phyloP scores from a whole-genome alignment of 2,329 filamentous ascomycete genomes.

The Mariannaea sp. region DNA sequence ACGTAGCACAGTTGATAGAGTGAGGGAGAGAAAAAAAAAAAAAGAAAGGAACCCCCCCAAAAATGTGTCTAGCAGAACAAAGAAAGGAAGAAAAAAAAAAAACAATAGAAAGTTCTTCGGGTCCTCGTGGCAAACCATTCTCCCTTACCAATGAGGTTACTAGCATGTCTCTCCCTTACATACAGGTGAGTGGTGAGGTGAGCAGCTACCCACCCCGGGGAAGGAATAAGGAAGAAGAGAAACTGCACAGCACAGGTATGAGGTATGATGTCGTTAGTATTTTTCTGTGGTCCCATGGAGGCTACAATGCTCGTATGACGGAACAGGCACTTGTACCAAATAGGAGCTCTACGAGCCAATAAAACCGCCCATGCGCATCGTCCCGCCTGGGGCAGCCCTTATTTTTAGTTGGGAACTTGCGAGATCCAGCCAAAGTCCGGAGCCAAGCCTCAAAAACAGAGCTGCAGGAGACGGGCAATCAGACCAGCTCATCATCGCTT shows the following conservation, averaged over 20 bases:
- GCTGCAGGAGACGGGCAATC: neutral
- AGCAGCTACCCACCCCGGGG: too few relatives aligned
- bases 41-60: too few relatives aligned
- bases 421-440: slow-evolving; percentile 23
- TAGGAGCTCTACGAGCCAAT: slow-evolving; percentile 28
- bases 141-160: neutral
- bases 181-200: too few relatives aligned
- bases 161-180: neutral
- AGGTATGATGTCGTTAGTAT: slow-evolving; percentile 22
- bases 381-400: slow-evolving; percentile 20
- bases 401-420: slow-evolving; percentile 30
- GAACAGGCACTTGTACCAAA: slow-evolving; percentile 31
- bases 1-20: neutral
- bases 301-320: slow-evolving; percentile 31
- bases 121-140: slow-evolving; percentile 18
- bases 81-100: neutral
- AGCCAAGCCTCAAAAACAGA: neutral
- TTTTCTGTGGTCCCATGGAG: slow-evolving; percentile 1
- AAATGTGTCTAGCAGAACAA: too few relatives aligned
- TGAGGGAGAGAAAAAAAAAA: neutral
- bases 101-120: neutral
- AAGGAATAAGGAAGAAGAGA: too few relatives aligned
- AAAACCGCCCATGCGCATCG: slow-evolving; percentile 22
- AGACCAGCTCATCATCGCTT: too few relatives aligned
- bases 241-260: too few relatives aligned